Evolutionary conservation across 306 rosid genomes (phyloP).

Genomic region (Cucurbita moschata): DNA sequence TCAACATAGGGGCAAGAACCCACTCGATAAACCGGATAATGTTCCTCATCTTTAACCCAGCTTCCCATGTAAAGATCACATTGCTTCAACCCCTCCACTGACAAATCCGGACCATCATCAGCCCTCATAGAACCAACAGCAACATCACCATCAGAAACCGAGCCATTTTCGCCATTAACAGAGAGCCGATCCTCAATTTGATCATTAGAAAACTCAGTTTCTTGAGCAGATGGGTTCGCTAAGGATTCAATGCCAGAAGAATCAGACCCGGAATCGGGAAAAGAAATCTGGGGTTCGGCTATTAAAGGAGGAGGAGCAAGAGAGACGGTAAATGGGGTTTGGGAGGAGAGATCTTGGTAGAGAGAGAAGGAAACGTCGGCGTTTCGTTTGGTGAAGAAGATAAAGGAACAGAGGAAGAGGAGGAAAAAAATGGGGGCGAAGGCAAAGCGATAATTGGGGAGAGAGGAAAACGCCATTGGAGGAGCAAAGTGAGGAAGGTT

Average conservation of each 20-base stretch:
- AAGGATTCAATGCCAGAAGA: not conserved
- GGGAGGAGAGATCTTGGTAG: constrained; percentile 36
- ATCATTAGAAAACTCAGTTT: constrained; percentile 5
- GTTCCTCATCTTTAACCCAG: constrained; percentile 66
- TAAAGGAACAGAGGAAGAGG: constrained; percentile 25
- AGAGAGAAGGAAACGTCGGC: constrained; percentile 28
- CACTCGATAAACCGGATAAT: constrained; percentile 49
- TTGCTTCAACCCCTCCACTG: constrained; percentile 6
- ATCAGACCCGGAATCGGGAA: constrained; percentile 1
- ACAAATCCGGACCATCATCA: constrained; percentile 10
- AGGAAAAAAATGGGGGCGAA: constrained; percentile 29
- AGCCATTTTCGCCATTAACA: not conserved
- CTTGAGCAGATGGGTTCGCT: constrained; percentile 2
- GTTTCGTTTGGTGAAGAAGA: constrained; percentile 34
- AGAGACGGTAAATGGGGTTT: constrained; percentile 13
- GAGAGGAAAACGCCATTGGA: constrained; percentile 19
- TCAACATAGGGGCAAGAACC: constrained; percentile 92
- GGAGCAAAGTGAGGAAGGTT: not conserved
- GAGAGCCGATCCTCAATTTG: constrained; percentile 2
- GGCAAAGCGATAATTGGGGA: constrained; percentile 26
- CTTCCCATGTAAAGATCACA: constrained; percentile 68
- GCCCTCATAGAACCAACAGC: constrained; percentile 2
- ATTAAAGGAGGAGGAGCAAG: constrained; percentile 8
- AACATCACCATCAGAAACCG: constrained; percentile 4
- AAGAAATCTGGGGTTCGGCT: not conserved